Conservation (phyloP, 768 basidiomycete species). For the Termitomyces sp. region DNA sequence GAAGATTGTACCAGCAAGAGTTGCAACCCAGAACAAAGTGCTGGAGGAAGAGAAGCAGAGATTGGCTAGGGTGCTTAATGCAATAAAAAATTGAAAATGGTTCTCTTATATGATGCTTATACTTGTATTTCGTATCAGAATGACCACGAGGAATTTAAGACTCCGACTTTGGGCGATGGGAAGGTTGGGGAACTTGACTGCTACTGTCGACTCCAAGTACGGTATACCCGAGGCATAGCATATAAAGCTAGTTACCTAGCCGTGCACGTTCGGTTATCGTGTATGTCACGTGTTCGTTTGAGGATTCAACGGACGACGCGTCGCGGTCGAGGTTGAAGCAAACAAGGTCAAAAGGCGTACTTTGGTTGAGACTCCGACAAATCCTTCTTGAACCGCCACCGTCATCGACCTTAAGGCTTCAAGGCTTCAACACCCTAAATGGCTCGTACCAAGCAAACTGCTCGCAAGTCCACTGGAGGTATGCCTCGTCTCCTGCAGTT, state of each 20-base stretch:
- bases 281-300: conserved; percentile 6
- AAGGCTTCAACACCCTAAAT: conserved; percentile 28
- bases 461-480: conserved; percentile 77
- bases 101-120: not conserved
- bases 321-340: conserved; percentile 15
- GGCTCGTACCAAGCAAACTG: conserved; percentile 77
- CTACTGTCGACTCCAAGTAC: no score
- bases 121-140: not conserved
- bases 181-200: no score
- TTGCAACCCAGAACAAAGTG: conserved; percentile 42
- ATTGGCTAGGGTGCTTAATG: conserved; percentile 17
- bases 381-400: conserved; percentile 21
- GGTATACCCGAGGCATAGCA: no score
- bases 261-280: not conserved
- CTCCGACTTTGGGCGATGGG: no score
- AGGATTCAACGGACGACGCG: conserved; percentile 14
- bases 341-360: conserved; percentile 25
- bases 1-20: conserved; percentile 42
- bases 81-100: not conserved
- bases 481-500: conserved; percentile 4
- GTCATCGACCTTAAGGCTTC: conserved; percentile 7
- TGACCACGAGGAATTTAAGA: no score
- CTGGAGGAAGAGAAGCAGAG: conserved; percentile 44
- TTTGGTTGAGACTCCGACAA: conserved; percentile 18
- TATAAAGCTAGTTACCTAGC: no score